Base-by-base conservation (phyloP, 2,329 filamentous ascomycete genomes). In the Colletotrichum cuscutae region DNA sequence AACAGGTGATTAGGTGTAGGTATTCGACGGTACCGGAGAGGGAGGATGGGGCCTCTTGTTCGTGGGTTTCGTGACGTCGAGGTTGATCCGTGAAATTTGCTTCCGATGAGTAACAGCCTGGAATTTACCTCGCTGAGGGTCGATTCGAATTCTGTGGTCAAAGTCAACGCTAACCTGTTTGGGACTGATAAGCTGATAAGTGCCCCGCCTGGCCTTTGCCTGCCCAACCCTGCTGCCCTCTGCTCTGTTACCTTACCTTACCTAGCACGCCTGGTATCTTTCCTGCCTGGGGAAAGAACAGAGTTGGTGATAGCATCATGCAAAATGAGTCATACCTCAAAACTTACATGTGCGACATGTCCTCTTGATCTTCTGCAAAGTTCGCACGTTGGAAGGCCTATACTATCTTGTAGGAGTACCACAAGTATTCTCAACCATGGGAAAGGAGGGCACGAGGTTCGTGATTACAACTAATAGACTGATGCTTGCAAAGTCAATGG, bases 111-210 rank as follows among this genome's bases (percentile, higher is more conserved):
- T 49, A 49, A 49, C 42, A 49, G 22, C 42, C 42, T 49, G 42
- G 42, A 49, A 49, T 83, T 83, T 77, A 77, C 76, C 78, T 79
- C 60, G 52, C 71, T 54, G 77, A 76, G 79, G 77, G 76, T 81
- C 80, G 84, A 84, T 83, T 84, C 81, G 78, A 83, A 81, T 52
- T 68, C 68, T 71, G 81, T 84, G 82, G 77, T 80, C 79, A 82
- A 81, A 84, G 80, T 83, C 80, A 79, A 79, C 79, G 78, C 83
- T 84, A 84, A 35, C 81, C 80, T 15, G 22, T 77, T 80, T 58
- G 7, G 79, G 76, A 3, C 49, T 58, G 82, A 84, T 84, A 84
- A 80, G 72, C 58, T 71, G 83, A 84, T 84, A 84, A 82, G 78
- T 69, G 65, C 71, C 71, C 71, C 71, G 61, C 71, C 56, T 54